Evolutionary conservation across 2,329 filamentous ascomycete genomes (phyloP).

Genomic region (Pestalotiopsis sp.): DNA sequence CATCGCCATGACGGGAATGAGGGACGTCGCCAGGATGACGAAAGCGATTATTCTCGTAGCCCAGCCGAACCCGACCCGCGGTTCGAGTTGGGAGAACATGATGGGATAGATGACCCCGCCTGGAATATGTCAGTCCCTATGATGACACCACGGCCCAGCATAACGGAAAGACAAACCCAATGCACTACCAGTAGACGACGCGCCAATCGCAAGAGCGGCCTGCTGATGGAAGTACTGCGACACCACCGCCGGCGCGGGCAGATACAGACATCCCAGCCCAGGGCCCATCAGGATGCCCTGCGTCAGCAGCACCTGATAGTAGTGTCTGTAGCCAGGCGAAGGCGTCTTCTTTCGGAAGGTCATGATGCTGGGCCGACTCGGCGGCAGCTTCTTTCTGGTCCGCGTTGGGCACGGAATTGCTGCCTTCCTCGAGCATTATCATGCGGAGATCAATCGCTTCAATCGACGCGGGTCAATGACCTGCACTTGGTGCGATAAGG

Average conservation of each 20-base stretch:
- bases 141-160: background rate
- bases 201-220: constrained; percentile 59
- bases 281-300: background rate
- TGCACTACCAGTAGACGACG: constrained; percentile 56
- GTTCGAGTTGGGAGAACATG: constrained; percentile 41
- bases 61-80: constrained; percentile 52
- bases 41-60: constrained; percentile 46
- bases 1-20: constrained; percentile 30
- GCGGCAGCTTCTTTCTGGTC: background rate
- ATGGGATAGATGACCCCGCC: constrained; percentile 44
- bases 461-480: no score
- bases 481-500: no score
- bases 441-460: background rate
- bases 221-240: constrained; percentile 61
- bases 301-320: background rate
- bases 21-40: constrained; percentile 31
- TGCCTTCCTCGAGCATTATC: background rate
- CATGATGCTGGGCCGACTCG: background rate
- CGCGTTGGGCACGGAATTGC: background rate
- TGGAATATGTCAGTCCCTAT: background rate
- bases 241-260: constrained; percentile 53
- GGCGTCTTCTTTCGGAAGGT: background rate
- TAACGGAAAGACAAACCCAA: background rate
- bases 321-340: background rate
- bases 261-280: constrained; percentile 51